Conservation (phyloP, 129 eudicot genomes). For the Arctium lappa region DNA sequence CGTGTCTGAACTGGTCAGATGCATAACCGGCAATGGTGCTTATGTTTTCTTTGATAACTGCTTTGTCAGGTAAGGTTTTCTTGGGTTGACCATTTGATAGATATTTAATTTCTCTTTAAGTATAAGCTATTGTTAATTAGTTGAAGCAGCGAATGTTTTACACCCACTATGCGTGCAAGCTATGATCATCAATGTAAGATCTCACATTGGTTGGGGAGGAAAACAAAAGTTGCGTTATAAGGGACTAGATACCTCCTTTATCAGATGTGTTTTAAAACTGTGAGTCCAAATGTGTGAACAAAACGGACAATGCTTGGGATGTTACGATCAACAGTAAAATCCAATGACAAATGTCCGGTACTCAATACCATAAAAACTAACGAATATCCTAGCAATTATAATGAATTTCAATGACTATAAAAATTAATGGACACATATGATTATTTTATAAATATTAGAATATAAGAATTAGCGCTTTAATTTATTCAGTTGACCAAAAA, state of each 20-base stretch:
- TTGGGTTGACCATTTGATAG: not conserved
- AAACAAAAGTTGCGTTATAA: too few species aligned
- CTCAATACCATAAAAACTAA: not conserved
- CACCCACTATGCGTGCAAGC: not conserved
- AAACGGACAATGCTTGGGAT: too few species aligned
- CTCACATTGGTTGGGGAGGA: too few species aligned
- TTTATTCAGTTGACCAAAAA: not conserved
- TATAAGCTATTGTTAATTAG: not conserved
- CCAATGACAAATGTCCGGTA: not conserved
- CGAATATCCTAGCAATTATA: too few species aligned
- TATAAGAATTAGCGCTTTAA: too few species aligned
- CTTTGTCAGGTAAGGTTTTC: slow-evolving; percentile 32
- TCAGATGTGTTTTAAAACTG: too few species aligned
- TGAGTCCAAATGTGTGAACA: too few species aligned
- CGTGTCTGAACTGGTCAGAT: slow-evolving; percentile 17
- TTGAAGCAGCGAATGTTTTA: not conserved
- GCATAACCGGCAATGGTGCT: slow-evolving; percentile 37
- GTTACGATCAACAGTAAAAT: not conserved
- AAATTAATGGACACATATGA: not conserved
- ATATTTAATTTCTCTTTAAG: not conserved
- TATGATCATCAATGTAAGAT: not conserved
- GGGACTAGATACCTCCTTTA: too few species aligned
- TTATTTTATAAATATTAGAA: not conserved
- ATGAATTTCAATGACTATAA: too few species aligned
- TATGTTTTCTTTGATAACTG: slow-evolving; percentile 35